Conservation (phyloP, 129 eudicot species). For the Flaveria bidentis region DNA sequence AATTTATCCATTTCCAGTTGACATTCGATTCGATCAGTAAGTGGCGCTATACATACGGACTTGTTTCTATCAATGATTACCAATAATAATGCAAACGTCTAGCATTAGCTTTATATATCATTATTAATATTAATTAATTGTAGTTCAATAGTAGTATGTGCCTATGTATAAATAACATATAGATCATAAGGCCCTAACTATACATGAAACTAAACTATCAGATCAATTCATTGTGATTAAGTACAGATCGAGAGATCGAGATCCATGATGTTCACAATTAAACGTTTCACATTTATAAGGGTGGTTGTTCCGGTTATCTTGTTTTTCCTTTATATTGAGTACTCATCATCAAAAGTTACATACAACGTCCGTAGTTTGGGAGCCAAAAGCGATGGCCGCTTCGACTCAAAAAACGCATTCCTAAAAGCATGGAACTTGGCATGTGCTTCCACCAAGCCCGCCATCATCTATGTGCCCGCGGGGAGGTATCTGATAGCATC, state of each 20-base stretch:
- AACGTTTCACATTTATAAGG: not conserved
- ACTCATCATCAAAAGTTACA: conserved; percentile 12
- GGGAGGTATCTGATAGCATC: conserved; percentile 20
- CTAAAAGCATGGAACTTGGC: not conserved
- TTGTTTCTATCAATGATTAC: conserved; percentile 19
- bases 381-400: conserved; percentile 8
- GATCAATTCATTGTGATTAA: not conserved
- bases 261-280: not conserved
- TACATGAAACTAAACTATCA: not conserved
- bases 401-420: conserved; percentile 1
- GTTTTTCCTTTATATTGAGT: not conserved
- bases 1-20: conserved; percentile 1
- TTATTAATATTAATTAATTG: too few relatives aligned
- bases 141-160: not conserved
- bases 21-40: conserved; percentile 20
- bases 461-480: conserved; percentile 5
- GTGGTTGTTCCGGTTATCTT: not conserved
- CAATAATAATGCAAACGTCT: conserved; percentile 4
- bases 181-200: not conserved
- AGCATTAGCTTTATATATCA: too few relatives aligned
- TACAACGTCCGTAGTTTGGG: conserved; percentile 5
- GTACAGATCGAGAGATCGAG: not conserved
- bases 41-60: conserved; percentile 1
- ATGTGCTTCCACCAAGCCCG: not conserved
- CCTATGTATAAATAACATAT: conserved; percentile 15